These are phyloP conservation scores for Rasamsonia emersonii DNA, from an alignment of 2,329 filamentous ascomycete species.

Conservation along the genomic window DNA sequence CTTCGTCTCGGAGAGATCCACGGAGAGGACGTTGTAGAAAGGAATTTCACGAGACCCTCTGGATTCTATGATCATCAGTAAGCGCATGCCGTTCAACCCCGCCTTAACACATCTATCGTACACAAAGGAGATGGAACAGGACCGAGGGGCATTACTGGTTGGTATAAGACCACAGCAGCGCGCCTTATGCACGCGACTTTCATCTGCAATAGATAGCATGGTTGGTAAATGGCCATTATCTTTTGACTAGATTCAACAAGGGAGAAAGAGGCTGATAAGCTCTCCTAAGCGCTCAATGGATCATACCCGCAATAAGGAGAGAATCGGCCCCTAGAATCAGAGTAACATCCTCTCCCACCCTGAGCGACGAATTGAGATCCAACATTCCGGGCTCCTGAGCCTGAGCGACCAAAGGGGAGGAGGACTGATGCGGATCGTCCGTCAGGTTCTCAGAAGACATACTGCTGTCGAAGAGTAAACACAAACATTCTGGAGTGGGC, in stretches of 20 bases:
- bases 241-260: too few species aligned
- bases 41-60: constrained; percentile 55
- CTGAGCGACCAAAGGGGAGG: constrained; percentile 19
- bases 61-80: constrained; percentile 22
- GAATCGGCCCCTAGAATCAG: constrained; percentile 54
- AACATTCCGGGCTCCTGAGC: constrained; percentile 26
- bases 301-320: constrained; percentile 51
- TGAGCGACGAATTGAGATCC: constrained; percentile 39
- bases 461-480: background rate
- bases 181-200: constrained; percentile 43
- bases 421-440: background rate
- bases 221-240: constrained; percentile 3
- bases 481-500: background rate
- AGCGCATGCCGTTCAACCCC: constrained; percentile 5
- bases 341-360: constrained; percentile 50
- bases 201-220: constrained; percentile 37
- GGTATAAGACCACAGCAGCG: constrained; percentile 46
- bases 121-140: too few species aligned
- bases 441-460: constrained; percentile 13
- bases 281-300: too few species aligned
- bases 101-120: background rate
- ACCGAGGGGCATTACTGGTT: constrained; percentile 36
- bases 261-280: too few species aligned
- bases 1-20: constrained; percentile 51
- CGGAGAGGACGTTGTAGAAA: constrained; percentile 79